Percentiles rank a stretch among this genome's conserved stretches.
Conservation (phyloP, 805 yeast genomes). For the Kregervanrija delftensis region DNA sequence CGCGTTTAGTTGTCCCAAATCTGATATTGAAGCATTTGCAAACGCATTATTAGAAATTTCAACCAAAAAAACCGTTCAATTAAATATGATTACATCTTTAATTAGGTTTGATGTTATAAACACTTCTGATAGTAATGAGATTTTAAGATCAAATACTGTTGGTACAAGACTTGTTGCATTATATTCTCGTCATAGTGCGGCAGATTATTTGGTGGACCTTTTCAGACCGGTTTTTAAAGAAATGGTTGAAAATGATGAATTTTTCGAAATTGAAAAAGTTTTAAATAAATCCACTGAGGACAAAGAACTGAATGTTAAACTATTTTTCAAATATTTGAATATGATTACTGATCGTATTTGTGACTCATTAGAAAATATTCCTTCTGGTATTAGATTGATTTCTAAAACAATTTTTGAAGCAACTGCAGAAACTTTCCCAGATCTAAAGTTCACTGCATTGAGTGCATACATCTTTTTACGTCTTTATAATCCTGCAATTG, state of each 20-base stretch:
- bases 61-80: slow-evolving; percentile 31
- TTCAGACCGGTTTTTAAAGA: slow-evolving; percentile 53
- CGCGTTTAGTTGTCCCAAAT: slow-evolving; percentile 56
- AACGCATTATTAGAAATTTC: slow-evolving; percentile 54
- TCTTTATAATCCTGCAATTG: slow-evolving; percentile 82
- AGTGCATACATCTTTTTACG: slow-evolving; percentile 84
- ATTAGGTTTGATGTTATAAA: slow-evolving; percentile 55
- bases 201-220: slow-evolving; percentile 44
- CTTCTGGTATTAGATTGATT: slow-evolving; percentile 64
- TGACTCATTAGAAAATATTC: slow-evolving; percentile 49
- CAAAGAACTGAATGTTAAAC: slow-evolving; percentile 34
- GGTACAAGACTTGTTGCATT: slow-evolving; percentile 72
- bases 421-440: slow-evolving; percentile 57
- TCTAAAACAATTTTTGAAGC: slow-evolving; percentile 58
- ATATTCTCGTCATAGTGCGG: slow-evolving; percentile 63
- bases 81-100: slow-evolving; percentile 43
- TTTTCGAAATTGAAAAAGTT: slow-evolving; percentile 45
- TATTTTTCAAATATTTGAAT: slow-evolving; percentile 51
- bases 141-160: slow-evolving; percentile 73
- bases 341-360: slow-evolving; percentile 55
- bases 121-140: slow-evolving; percentile 60
- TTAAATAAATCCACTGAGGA: slow-evolving; percentile 25
- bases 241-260: slow-evolving; percentile 40
- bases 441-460: slow-evolving; percentile 61
- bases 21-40: slow-evolving; percentile 67